These are phyloP conservation scores for Gaertneriomyces sp. DNA, from an alignment of 192 early-diverging fungal genomes.

Conservation along the genomic window DNA sequence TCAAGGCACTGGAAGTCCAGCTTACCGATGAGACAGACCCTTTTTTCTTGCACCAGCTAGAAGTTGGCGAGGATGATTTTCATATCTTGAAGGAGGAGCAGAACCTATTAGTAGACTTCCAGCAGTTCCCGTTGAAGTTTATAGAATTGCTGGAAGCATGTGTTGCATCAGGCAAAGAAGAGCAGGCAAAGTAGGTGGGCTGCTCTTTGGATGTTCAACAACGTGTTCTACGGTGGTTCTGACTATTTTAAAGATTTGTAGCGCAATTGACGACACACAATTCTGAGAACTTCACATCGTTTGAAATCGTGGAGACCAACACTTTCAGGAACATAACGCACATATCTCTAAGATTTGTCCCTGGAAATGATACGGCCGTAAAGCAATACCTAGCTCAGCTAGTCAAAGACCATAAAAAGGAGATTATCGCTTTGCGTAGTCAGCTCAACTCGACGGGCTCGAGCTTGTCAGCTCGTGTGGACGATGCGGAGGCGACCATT, in stretches of 20 bases:
- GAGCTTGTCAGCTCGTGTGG: slow-evolving; percentile 14
- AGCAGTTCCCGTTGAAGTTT: slow-evolving; percentile 51
- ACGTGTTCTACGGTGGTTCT: no score
- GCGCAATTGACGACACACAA: slow-evolving; percentile 30
- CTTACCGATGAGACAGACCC: slow-evolving; percentile 49
- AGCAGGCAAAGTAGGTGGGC: slow-evolving; percentile 38
- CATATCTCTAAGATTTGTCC: slow-evolving; percentile 42
- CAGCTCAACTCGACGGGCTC: slow-evolving; percentile 29
- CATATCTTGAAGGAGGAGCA: slow-evolving; percentile 44
- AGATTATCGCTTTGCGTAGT: slow-evolving; percentile 13
- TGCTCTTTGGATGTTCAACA: not conserved
- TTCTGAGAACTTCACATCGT: slow-evolving; percentile 17
- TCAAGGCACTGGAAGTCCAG: slow-evolving; percentile 33
- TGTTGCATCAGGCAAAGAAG: slow-evolving; percentile 11
- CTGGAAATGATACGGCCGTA: slow-evolving; percentile 44
- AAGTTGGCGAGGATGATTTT: slow-evolving; percentile 52
- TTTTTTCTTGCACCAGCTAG: slow-evolving; percentile 48
- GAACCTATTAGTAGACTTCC: slow-evolving; percentile 52
- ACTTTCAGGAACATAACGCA: slow-evolving; percentile 55
- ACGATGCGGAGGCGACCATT: slow-evolving; percentile 13
- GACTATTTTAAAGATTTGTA: slow-evolving; percentile 33
- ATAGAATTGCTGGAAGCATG: slow-evolving; percentile 47
- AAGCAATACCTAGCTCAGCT: slow-evolving; percentile 51
- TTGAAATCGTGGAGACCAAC: slow-evolving; percentile 54
- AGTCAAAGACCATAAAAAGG: slow-evolving; percentile 43